A percentile compares a stretch with the other conserved stretches of the same genome.
phyloP scores from a whole-genome alignment of 2,329 filamentous ascomycete genomes.

The Ascochyta viciae-villosae region DNA sequence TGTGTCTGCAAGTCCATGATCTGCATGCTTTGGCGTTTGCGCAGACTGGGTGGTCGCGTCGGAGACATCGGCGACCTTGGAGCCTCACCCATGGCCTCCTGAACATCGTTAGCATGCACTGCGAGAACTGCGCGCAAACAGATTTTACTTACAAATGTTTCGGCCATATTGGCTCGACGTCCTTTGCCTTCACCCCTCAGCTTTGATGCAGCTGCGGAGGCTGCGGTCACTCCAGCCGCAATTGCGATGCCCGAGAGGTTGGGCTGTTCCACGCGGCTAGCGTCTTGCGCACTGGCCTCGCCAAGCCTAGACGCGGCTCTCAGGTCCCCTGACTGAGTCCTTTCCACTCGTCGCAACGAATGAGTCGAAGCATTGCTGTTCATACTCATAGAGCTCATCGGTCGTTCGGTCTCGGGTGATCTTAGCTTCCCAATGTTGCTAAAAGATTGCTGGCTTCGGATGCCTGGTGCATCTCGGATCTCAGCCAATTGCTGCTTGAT shows the following conservation, averaged over 20 bases:
- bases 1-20: slow-evolving; percentile 84
- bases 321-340: slow-evolving; percentile 77
- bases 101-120: slow-evolving; percentile 40
- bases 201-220: slow-evolving; percentile 60
- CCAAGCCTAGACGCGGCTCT: slow-evolving; percentile 70
- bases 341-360: slow-evolving; percentile 73
- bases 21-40: slow-evolving; percentile 97
- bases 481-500: slow-evolving; percentile 46
- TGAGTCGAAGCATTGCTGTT: slow-evolving; percentile 68
- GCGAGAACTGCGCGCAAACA: slow-evolving; percentile 14
- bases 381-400: slow-evolving; percentile 62
- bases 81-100: slow-evolving; percentile 95
- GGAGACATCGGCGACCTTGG: slow-evolving; percentile 90
- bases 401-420: slow-evolving; percentile 59
- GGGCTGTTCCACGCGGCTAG: slow-evolving; percentile 40
- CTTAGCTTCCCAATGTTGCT: slow-evolving; percentile 50
- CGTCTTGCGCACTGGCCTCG: slow-evolving; percentile 51
- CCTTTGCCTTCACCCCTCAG: slow-evolving; percentile 87
- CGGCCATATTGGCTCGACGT: slow-evolving; percentile 81
- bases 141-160: slow-evolving; percentile 82
- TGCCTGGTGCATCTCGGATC: slow-evolving; percentile 47
- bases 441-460: slow-evolving; percentile 54
- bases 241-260: slow-evolving; percentile 42
- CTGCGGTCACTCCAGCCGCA: slow-evolving; percentile 46
- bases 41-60: slow-evolving; percentile 92